Conservation (phyloP, 306 rosid genomes). For the Begonia masoniana region DNA sequence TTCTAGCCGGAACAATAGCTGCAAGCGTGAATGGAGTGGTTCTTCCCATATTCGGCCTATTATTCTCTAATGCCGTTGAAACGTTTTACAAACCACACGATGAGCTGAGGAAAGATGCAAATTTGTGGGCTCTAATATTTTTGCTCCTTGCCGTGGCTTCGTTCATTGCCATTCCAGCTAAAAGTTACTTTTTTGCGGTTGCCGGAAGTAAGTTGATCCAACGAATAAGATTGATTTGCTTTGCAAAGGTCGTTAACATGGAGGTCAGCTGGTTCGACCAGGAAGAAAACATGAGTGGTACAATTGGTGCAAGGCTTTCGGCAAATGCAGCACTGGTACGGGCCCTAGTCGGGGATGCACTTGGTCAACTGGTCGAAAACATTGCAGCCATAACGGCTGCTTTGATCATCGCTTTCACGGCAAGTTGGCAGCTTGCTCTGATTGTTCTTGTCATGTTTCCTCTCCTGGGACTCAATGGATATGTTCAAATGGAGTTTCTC, state of each 20-base stretch:
- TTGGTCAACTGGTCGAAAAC: conserved; percentile 40
- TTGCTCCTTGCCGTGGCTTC: conserved; percentile 26
- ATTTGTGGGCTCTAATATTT: conserved; percentile 21
- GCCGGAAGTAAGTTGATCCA: conserved; percentile 36
- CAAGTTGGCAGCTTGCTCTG: conserved; percentile 39
- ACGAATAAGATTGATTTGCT: conserved; percentile 30
- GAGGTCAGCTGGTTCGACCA: conserved; percentile 27
- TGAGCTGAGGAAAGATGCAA: conserved; percentile 5
- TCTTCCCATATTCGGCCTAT: conserved; percentile 3
- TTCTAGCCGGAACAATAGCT: conserved; percentile 11
- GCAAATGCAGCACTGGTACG: conserved; percentile 44
- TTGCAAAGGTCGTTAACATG: conserved; percentile 38
- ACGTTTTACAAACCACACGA: conserved; percentile 11
- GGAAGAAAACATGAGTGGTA: conserved; percentile 34
- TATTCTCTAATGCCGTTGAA: conserved; percentile 3
- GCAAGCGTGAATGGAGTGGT: conserved; percentile 6
- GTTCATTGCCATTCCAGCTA: conserved; percentile 23
- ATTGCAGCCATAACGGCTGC: conserved; percentile 23
- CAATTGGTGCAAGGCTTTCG: conserved; percentile 43
- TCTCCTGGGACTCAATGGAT: conserved; percentile 24
- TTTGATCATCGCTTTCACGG: conserved; percentile 32
- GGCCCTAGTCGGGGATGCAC: conserved; percentile 47
- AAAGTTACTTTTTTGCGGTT: conserved; percentile 37
- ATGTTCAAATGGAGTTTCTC: conserved; percentile 23
- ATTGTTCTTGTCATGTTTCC: conserved; percentile 35